Conservation (phyloP, 2,329 filamentous ascomycete genomes). For the Xylaria sp. region DNA sequence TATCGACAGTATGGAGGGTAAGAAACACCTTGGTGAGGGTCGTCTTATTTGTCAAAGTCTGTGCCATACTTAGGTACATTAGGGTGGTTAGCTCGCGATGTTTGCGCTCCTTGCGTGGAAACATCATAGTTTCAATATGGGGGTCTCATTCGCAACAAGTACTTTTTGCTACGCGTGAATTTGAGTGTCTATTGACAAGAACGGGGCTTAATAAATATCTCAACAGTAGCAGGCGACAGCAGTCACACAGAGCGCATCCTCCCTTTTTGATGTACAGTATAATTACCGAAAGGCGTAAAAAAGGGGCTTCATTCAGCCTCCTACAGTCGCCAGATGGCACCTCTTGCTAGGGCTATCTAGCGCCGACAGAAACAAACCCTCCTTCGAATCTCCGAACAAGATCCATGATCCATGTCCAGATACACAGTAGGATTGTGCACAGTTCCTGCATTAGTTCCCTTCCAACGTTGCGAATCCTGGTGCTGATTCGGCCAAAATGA, state of each 20-base stretch:
- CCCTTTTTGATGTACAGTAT: too few species aligned
- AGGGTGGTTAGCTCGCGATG: too few species aligned
- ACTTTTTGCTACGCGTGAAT: too few species aligned
- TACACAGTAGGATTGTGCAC: slow-evolving; percentile 22
- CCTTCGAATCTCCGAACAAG: slow-evolving; percentile 16
- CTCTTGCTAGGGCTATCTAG: neutral
- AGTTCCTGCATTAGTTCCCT: slow-evolving; percentile 37
- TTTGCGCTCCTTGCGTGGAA: too few species aligned
- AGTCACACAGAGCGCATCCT: slow-evolving; percentile 10
- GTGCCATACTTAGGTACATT: too few species aligned
- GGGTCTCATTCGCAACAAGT: too few species aligned
- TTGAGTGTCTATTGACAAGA: neutral
- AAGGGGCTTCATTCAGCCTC: slow-evolving; percentile 18
- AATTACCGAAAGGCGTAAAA: slow-evolving; percentile 14
- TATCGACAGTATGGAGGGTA: neutral
- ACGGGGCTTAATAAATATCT: neutral
- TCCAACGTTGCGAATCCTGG: slow-evolving; percentile 19
- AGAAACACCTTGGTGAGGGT: neutral
- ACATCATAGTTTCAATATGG: neutral
- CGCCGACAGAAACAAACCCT: slow-evolving; percentile 14
- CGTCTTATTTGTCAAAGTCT: neutral
- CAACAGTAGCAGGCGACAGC: neutral
- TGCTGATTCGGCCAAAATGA: neutral
- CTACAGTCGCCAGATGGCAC: slow-evolving; percentile 1
- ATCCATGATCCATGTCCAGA: slow-evolving; percentile 22